Evolutionary conservation across 169 alveolate genomes (phyloP).

Genomic region (Pseudocohnilembus persalinus): DNA sequence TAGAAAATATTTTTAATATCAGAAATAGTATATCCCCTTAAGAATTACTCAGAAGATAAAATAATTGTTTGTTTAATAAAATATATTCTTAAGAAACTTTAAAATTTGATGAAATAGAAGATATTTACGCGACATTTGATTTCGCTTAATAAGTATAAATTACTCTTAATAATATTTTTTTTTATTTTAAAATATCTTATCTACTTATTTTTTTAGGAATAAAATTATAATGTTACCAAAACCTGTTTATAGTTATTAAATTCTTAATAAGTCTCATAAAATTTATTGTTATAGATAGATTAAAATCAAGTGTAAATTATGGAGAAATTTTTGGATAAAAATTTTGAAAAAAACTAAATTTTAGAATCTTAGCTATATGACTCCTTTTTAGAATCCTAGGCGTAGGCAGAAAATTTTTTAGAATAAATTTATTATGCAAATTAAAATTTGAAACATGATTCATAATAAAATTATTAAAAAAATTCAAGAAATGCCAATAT

Average conservation of each 20-base stretch:
- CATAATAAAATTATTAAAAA: no score
- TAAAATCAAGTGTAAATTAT: no score
- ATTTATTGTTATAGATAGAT: no score
- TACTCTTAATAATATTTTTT: neutral
- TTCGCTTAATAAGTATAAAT: neutral
- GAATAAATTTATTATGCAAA: no score
- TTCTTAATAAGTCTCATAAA: neutral
- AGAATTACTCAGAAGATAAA: conserved; percentile 40
- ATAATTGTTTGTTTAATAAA: conserved; percentile 17
- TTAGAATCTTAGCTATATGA: no score
- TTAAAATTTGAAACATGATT: no score
- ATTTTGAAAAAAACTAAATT: no score
- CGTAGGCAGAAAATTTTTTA: no score
- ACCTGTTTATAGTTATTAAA: neutral
- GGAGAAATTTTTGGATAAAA: neutral
- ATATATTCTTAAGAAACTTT: neutral
- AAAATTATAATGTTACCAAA: neutral
- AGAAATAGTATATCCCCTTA: neutral
- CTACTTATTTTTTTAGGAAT: neutral
- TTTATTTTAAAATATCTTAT: no score
- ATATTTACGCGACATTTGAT: conserved; percentile 1
- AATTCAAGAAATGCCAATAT: no score
- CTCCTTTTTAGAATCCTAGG: no score
- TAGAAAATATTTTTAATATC: conserved; percentile 18
- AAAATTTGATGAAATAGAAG: conserved; percentile 24